Percentiles rank a stretch among this genome's conserved stretches.
Evolutionary conservation across 345 rosid genomes (phyloP).

Genomic region (Heritiera fomes): DNA sequence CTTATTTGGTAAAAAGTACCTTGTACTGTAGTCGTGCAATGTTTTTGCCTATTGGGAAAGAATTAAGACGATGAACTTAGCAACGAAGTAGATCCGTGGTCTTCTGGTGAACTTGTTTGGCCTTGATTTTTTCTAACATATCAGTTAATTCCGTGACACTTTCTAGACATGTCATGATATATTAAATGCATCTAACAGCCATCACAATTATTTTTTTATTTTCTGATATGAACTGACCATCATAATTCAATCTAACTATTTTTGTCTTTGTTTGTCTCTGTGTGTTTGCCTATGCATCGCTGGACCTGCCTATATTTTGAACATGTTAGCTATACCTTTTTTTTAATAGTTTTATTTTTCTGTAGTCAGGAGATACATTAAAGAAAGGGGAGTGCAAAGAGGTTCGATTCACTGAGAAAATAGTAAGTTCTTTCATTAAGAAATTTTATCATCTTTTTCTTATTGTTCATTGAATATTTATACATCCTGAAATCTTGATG

Average conservation of each 20-base stretch:
- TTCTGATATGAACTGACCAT: background rate
- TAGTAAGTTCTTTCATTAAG: slow-evolving; percentile 53
- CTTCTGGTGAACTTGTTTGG: background rate
- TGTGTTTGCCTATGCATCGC: background rate
- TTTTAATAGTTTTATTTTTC: slow-evolving; percentile 10
- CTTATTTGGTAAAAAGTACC: background rate
- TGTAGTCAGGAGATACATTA: slow-evolving; percentile 45
- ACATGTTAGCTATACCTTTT: background rate
- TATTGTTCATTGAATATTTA: background rate
- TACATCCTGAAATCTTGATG: background rate
- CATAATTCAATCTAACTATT: background rate
- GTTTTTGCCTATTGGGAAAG: background rate
- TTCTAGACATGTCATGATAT: background rate
- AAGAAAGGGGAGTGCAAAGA: slow-evolving; percentile 57
- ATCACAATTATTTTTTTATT: background rate
- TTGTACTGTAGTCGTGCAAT: background rate
- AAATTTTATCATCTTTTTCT: background rate
- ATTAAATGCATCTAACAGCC: background rate
- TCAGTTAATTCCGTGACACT: background rate
- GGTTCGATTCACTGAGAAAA: slow-evolving; percentile 71
- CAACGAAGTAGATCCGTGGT: background rate
- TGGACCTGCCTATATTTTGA: background rate
- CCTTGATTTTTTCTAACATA: background rate
- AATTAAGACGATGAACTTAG: background rate
- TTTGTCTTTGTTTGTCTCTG: background rate